Evolutionary conservation across 352 stramenopile species (phyloP).

Genomic region (Phytopythium chamaehyphon): DNA sequence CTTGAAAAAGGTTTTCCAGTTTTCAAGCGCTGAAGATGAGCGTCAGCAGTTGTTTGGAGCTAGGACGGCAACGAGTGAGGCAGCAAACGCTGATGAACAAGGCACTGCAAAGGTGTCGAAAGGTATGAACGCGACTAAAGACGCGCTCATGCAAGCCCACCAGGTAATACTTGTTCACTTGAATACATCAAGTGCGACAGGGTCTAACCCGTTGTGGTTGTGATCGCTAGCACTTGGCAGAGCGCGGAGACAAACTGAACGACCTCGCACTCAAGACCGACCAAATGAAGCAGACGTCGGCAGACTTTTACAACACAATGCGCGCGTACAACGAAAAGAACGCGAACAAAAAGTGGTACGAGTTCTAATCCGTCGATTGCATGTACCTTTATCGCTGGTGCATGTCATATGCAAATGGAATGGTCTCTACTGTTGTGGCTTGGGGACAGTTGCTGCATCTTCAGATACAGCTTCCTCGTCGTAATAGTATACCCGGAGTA

Average conservation of each 20-base stretch:
- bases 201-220: constrained; percentile 10
- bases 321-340: constrained; percentile 85
- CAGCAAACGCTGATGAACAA: constrained; percentile 4
- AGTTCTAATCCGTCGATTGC: constrained; percentile 40
- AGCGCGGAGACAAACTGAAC: constrained; percentile 74
- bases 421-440: background rate
- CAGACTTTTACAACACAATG: constrained; percentile 85
- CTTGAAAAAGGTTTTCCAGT: constrained; percentile 77
- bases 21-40: constrained; percentile 52
- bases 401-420: background rate
- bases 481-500: constrained; percentile 21
- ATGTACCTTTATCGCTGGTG: background rate
- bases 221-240: constrained; percentile 50
- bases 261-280: constrained; percentile 77
- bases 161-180: constrained; percentile 41
- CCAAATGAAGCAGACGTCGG: constrained; percentile 76
- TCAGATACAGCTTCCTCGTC: background rate
- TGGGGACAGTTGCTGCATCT: background rate
- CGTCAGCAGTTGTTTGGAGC: constrained; percentile 55
- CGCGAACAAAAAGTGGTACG: constrained; percentile 84
- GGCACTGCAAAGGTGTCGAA: constrained; percentile 21
- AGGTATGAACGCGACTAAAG: constrained; percentile 46
- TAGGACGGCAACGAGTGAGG: constrained; percentile 19
- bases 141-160: constrained; percentile 57
- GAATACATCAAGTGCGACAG: background rate